Conservation (phyloP, 306 rosid species). For the Ormosia semicastrata region DNA sequence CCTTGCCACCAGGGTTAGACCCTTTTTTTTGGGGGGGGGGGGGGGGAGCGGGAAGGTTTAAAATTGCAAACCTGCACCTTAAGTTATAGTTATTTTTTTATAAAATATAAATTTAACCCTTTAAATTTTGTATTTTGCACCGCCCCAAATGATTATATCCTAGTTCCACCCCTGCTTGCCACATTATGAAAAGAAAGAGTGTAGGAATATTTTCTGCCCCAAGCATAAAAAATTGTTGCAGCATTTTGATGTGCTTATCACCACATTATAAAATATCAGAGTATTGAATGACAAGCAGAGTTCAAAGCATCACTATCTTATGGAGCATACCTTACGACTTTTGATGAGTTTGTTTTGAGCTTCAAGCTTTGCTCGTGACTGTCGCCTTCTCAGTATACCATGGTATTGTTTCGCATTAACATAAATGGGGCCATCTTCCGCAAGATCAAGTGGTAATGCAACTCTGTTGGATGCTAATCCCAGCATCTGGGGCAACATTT, state of each 20-base stretch:
- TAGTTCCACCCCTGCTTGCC: neutral
- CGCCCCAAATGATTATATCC: neutral
- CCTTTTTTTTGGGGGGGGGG: no score
- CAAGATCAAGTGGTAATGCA: conserved; percentile 69
- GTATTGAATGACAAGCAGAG: neutral
- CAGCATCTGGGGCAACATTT: conserved; percentile 49
- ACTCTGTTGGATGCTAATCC: conserved; percentile 66
- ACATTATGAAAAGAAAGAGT: neutral
- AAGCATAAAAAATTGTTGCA: neutral
- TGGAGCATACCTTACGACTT: conserved; percentile 60
- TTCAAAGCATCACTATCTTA: conserved; percentile 8
- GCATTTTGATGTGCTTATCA: neutral
- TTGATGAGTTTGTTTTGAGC: conserved; percentile 81
- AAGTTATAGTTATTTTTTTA: neutral
- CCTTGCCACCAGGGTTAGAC: neutral
- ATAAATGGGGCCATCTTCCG: conserved; percentile 83
- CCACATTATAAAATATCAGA: neutral
- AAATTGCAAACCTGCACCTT: neutral
- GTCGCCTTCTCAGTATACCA: conserved; percentile 90
- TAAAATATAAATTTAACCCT: neutral
- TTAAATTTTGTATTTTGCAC: neutral
- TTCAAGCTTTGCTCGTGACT: conserved; percentile 90
- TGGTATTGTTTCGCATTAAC: conserved; percentile 93
- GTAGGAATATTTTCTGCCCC: neutral
- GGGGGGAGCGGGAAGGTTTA: neutral